These are phyloP conservation scores for Hemileccinum rubropunctum DNA, from an alignment of 768 basidiomycete species.

Conservation along the genomic window DNA sequence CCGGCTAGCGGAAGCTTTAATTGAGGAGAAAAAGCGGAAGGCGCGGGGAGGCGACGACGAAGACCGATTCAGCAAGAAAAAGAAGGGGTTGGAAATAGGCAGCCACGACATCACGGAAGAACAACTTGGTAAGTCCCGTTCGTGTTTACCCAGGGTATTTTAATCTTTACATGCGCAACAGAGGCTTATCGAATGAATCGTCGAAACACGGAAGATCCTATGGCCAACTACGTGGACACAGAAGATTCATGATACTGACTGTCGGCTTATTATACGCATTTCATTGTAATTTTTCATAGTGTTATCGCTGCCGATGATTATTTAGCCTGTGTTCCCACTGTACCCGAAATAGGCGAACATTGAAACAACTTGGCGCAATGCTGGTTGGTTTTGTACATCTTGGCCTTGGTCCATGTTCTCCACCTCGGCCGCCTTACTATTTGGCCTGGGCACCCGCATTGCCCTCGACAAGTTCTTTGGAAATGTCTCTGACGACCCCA, in stretches of 20 bases:
- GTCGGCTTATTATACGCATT: too few species aligned
- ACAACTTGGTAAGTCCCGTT: slow-evolving; percentile 59
- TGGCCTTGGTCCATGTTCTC: slow-evolving; percentile 41
- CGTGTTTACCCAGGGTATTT: neutral
- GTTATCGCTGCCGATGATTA: neutral
- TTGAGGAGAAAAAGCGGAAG: slow-evolving; percentile 82
- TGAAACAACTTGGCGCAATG: slow-evolving; percentile 10
- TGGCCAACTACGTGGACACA: slow-evolving; percentile 85
- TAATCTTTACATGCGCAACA: slow-evolving; percentile 30
- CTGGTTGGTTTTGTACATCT: slow-evolving; percentile 20
- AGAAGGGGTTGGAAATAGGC: slow-evolving; percentile 45
- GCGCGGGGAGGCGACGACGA: slow-evolving; percentile 49
- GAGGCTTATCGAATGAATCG: slow-evolving; percentile 89
- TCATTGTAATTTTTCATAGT: neutral
- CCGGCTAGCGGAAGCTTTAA: slow-evolving; percentile 64
- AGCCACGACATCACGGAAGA: slow-evolving; percentile 88
- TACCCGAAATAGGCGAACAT: slow-evolving; percentile 22
- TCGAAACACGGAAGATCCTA: slow-evolving; percentile 78
- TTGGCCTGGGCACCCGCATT: slow-evolving; percentile 74
- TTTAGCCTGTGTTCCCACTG: slow-evolving; percentile 13
- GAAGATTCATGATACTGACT: slow-evolving; percentile 24
- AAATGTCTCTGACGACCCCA: slow-evolving; percentile 34
- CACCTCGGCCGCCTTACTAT: slow-evolving; percentile 65
- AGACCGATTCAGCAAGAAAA: slow-evolving; percentile 60
- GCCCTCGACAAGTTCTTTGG: slow-evolving; percentile 56